phyloP scores from a whole-genome alignment of 768 basidiomycete species.

The Hygrocybe punicea region DNA sequence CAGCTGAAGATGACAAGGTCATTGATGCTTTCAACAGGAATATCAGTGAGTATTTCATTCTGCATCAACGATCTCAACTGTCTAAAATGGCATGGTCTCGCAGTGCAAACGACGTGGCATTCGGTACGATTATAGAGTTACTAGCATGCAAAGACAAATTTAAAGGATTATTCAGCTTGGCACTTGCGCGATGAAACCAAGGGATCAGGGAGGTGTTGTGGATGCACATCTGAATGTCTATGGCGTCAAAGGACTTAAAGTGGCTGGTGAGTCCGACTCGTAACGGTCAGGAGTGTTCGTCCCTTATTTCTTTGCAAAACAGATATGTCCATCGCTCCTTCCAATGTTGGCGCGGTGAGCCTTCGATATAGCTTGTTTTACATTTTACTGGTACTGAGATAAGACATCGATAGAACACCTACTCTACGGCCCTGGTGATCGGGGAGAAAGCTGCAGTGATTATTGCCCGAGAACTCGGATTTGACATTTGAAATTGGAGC shows the following conservation, averaged over 20 bases:
- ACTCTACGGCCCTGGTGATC: slow-evolving; percentile 39
- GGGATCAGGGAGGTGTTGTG: slow-evolving; percentile 56
- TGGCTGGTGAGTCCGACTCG: slow-evolving; percentile 42
- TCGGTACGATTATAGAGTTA: slow-evolving; percentile 31
- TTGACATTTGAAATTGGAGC: slow-evolving; percentile 4
- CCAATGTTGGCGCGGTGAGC: slow-evolving; percentile 27
- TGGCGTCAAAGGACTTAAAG: slow-evolving; percentile 53
- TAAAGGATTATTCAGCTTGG: slow-evolving; percentile 42
- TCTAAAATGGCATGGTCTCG: too few relatives aligned
- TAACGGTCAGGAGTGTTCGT: background rate
- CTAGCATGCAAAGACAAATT: background rate
- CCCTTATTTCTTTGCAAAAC: background rate
- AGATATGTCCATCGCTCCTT: slow-evolving; percentile 31
- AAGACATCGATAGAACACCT: slow-evolving; percentile 27
- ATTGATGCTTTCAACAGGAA: slow-evolving; percentile 41
- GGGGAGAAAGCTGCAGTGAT: slow-evolving; percentile 60
- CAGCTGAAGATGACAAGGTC: slow-evolving; percentile 39
- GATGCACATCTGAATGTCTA: slow-evolving; percentile 63
- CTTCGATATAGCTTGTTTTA: background rate
- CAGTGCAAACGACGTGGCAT: slow-evolving; percentile 40
- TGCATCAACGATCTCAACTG: background rate
- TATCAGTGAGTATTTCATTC: slow-evolving; percentile 24
- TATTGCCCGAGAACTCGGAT: slow-evolving; percentile 48
- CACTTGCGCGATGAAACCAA: slow-evolving; percentile 67
- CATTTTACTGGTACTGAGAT: background rate